These are phyloP conservation scores for Ceratobasidium sp. DNA, from an alignment of 1,284 basidiomycete genomes.

Conservation along the genomic window DNA sequence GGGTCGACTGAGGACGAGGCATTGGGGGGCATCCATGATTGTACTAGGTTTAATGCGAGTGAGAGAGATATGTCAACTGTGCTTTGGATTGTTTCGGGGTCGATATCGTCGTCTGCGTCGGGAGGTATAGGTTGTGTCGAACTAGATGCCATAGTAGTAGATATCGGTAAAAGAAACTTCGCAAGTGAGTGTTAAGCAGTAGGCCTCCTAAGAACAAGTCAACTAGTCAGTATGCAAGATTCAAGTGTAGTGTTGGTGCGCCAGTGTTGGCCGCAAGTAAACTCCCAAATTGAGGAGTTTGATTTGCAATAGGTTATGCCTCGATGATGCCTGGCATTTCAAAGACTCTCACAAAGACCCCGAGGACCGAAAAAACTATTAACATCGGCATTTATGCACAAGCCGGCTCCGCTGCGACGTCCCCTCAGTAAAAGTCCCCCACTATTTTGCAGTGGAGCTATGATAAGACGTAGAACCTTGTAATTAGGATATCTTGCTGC, in stretches of 20 bases:
- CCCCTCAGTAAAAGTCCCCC: too few species aligned
- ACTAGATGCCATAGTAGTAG: constrained; percentile 16
- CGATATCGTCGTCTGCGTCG: constrained; percentile 36
- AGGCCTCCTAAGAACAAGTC: too few species aligned
- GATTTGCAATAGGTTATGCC: constrained; percentile 12
- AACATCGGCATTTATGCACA: too few species aligned
- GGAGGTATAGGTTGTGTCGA: neutral
- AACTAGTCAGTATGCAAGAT: neutral
- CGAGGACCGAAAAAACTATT: constrained; percentile 2
- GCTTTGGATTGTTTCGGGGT: constrained; percentile 51
- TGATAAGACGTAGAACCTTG: neutral
- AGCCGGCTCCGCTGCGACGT: too few species aligned
- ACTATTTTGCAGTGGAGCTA: neutral
- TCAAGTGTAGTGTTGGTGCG: neutral
- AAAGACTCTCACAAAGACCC: constrained; percentile 14
- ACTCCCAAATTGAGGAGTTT: constrained; percentile 22
- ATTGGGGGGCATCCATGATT: constrained; percentile 72
- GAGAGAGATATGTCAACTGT: constrained; percentile 80
- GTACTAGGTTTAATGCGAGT: constrained; percentile 71
- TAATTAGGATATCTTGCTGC: too few species aligned
- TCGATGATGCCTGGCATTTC: constrained; percentile 2
- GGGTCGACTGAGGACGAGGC: constrained; percentile 49
- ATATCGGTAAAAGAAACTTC: neutral
- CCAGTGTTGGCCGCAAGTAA: neutral
- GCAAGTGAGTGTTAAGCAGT: neutral